Conservation (phyloP, 352 stramenopile genomes). For the Pythium insidiosum region DNA sequence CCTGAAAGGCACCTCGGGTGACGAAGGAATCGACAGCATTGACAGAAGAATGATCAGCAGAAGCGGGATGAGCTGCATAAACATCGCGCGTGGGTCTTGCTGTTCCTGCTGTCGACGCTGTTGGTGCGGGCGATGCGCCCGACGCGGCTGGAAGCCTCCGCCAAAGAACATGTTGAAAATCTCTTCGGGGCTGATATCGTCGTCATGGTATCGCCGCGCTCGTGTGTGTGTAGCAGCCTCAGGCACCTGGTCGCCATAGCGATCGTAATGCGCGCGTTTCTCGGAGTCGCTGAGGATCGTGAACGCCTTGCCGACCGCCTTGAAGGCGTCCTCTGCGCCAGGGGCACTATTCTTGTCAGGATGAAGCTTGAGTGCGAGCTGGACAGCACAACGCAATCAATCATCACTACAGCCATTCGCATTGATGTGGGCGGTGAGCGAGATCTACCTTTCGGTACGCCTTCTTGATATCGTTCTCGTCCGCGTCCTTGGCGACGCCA, state of each 20-base stretch:
- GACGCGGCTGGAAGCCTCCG: slow-evolving; percentile 60
- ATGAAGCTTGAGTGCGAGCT: slow-evolving; percentile 86
- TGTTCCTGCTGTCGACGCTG: slow-evolving; percentile 32
- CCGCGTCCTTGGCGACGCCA: slow-evolving; percentile 52
- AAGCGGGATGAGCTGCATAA: slow-evolving; percentile 81
- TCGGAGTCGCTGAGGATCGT: slow-evolving; percentile 84
- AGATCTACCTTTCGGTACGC: slow-evolving; percentile 81
- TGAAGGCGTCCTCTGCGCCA: slow-evolving; percentile 97
- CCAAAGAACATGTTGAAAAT: slow-evolving; percentile 93
- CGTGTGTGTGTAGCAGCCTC: slow-evolving; percentile 24
- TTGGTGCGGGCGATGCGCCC: slow-evolving; percentile 21
- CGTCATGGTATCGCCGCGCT: slow-evolving; percentile 52
- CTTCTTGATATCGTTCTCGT: slow-evolving; percentile 87
- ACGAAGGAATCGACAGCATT: slow-evolving; percentile 63
- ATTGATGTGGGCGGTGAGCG: background rate
- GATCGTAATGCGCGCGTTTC: slow-evolving; percentile 85
- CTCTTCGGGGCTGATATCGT: slow-evolving; percentile 86
- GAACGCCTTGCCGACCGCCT: slow-evolving; percentile 93
- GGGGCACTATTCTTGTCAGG: slow-evolving; percentile 95
- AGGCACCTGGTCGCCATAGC: slow-evolving; percentile 51
- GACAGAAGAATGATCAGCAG: slow-evolving; percentile 83
- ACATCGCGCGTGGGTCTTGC: slow-evolving; percentile 29
- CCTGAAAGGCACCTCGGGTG: slow-evolving; percentile 73
- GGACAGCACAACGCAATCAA: slow-evolving; percentile 8
- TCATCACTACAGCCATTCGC: background rate